A percentile compares a stretch with the other conserved stretches of the same genome.
These are phyloP conservation scores for Diplodia scrobiculata DNA, from an alignment of 2,329 filamentous ascomycete species.

Conservation along the genomic window DNA sequence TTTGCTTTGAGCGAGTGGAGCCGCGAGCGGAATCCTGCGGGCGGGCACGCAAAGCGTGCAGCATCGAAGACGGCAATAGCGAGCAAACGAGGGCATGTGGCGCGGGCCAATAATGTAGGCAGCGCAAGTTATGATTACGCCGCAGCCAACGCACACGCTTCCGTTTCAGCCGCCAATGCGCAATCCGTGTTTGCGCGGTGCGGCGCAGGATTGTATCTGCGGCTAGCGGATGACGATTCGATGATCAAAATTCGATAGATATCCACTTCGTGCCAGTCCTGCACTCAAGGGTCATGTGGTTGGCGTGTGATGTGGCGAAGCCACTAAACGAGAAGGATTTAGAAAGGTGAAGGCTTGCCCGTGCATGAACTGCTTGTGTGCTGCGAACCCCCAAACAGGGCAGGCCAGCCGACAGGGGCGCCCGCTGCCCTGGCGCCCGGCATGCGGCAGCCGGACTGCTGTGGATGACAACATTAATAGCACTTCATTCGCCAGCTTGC, in stretches of 20 bases:
- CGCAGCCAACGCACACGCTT: slow-evolving; percentile 18
- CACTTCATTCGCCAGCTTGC: neutral
- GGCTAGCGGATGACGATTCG: slow-evolving; percentile 5
- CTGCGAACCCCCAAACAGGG: slow-evolving; percentile 2
- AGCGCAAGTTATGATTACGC: slow-evolving; percentile 1
- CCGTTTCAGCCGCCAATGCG: neutral
- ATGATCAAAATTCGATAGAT: neutral
- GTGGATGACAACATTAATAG: neutral
- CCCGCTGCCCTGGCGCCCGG: neutral
- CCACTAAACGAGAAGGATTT: slow-evolving; percentile 22
- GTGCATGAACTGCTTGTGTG: slow-evolving; percentile 7
- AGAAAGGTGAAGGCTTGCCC: neutral
- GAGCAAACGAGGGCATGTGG: neutral
- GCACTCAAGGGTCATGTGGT: slow-evolving; percentile 15
- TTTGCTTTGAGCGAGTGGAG: neutral
- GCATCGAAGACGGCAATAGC: too few relatives aligned
- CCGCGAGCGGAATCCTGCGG: neutral
- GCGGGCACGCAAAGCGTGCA: neutral
- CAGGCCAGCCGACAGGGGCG: slow-evolving; percentile 1
- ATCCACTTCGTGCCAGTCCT: slow-evolving; percentile 1
- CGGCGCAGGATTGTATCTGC: neutral
- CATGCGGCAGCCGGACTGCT: neutral
- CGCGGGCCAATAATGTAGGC: neutral
- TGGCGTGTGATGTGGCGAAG: slow-evolving; percentile 1
- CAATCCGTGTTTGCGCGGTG: neutral